Percentiles rank a stretch among this genome's conserved stretches.
Evolutionary conservation across 192 early-diverging fungal genomes (phyloP).

Genomic region (Coemansia sp.): DNA sequence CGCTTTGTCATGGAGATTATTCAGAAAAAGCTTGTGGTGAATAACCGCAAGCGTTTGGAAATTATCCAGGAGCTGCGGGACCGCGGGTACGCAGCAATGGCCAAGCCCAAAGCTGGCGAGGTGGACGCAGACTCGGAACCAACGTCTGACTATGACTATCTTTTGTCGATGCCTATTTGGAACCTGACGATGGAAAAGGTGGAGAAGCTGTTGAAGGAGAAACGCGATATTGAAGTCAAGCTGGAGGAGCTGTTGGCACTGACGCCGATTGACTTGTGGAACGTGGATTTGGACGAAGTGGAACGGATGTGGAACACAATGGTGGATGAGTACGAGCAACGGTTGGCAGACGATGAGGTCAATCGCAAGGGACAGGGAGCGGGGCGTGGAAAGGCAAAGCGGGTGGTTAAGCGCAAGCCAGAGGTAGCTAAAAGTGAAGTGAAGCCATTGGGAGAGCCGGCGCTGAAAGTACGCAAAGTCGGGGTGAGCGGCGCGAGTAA

Average conservation of each 20-base stretch:
- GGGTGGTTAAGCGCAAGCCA: constrained; percentile 47
- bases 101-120: constrained; percentile 43
- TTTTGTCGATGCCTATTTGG: constrained; percentile 88
- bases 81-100: constrained; percentile 67
- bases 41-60: constrained; percentile 81
- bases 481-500: not conserved
- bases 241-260: constrained; percentile 64
- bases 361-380: constrained; percentile 37
- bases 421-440: constrained; percentile 34
- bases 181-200: constrained; percentile 87
- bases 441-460: constrained; percentile 13
- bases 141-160: constrained; percentile 72
- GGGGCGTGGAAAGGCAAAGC: constrained; percentile 14
- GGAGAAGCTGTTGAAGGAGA: constrained; percentile 71
- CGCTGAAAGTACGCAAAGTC: constrained; percentile 4
- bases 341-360: constrained; percentile 40
- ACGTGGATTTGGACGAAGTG: constrained; percentile 80
- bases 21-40: constrained; percentile 72
- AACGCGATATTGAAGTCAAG: constrained; percentile 64
- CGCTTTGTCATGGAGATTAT: constrained; percentile 92
- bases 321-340: constrained; percentile 39
- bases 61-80: constrained; percentile 71
- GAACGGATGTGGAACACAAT: constrained; percentile 75
- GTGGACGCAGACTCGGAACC: constrained; percentile 23
- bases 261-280: constrained; percentile 79